Evolutionary conservation across 345 rosid species (phyloP), one percentile per base, ranked within the genome.

Genomic region (Punica granatum): DNA sequence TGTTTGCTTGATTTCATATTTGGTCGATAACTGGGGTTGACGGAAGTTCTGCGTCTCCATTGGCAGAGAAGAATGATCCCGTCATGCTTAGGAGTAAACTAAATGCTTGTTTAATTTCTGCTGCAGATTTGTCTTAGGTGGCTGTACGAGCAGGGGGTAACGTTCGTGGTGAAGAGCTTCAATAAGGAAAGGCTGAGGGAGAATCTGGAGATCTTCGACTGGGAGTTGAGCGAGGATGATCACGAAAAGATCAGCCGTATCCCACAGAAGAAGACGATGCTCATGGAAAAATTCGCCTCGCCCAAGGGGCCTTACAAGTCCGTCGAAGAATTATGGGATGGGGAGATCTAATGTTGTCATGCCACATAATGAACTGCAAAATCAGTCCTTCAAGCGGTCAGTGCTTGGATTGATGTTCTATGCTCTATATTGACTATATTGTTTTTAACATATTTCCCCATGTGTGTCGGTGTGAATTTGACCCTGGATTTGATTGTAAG

Each of bases 121-220:
- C 8, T 32, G 70, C 67, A 72, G 70, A 66, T 72, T 15, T 67
- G 67, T 41, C 56, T 73, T 33, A 65, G 70, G 63, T 74, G 73
- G 77, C 43, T 39, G 46, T 66, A 74, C 53, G 53, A 68, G 36
- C 69, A 73, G 65, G 72, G 72, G 9, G 72, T 33, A 26, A 73
- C 48, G 41, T 12, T 69, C 37, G 39, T 64, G 21, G 73, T 36
- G 54, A 74, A 69, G 64, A 74, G 77, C 70, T 74, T 74, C 66
- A 60, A 69, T n/a, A 36, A 64, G 44, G 69, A 59, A 30, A 74
- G 70, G 63, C 59, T 74, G 73, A 11, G 61, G 44, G 70, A 74
- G 69, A 74, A 69, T 37, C 67, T 69, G n/a, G 63, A 28, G 21
- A 69, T 74, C 30, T 74, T 74, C 46, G 68, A 70, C 63, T 67